phyloP scores from a whole-genome alignment of 192 early-diverging fungal species.

The Coemansia sp. region DNA sequence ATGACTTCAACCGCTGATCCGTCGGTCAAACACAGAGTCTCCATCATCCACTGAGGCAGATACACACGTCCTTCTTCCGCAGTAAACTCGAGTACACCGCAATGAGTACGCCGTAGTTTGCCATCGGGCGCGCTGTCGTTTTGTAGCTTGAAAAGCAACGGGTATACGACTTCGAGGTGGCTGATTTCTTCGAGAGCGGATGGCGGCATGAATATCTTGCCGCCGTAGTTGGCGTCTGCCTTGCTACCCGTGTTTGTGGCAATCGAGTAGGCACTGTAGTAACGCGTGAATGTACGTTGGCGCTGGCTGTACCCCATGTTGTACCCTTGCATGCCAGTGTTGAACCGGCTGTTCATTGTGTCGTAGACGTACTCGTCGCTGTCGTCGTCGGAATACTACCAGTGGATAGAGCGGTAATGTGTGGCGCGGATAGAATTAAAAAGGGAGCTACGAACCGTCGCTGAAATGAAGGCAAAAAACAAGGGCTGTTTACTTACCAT shows the following conservation, averaged over 20 bases:
- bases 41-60: conserved; percentile 99
- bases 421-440: background rate
- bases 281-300: conserved; percentile 28
- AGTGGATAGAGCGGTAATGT: background rate
- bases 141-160: conserved; percentile 85
- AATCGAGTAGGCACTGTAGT: conserved; percentile 46
- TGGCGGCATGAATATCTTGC: conserved; percentile 50
- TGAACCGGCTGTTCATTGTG: too few species aligned
- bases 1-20: conserved; percentile 77
- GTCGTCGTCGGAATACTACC: conserved; percentile 22
- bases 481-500: too few species aligned
- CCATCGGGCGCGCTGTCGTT: conserved; percentile 50
- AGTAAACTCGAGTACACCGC: conserved; percentile 97
- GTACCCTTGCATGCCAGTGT: conserved; percentile 1
- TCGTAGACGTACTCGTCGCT: conserved; percentile 23
- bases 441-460: too few species aligned
- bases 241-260: conserved; percentile 33
- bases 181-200: conserved; percentile 55
- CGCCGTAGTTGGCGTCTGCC: conserved; percentile 42
- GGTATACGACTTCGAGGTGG: conserved; percentile 82
- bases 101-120: conserved; percentile 63
- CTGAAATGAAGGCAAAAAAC: too few species aligned
- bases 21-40: conserved; percentile 69
- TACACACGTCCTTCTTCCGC: conserved; percentile 96
- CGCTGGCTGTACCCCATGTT: conserved; percentile 1